A percentile compares a stretch with the other conserved stretches of the same genome.
Conservation (phyloP, 306 rosid species). For the Prunus fruticosa region DNA sequence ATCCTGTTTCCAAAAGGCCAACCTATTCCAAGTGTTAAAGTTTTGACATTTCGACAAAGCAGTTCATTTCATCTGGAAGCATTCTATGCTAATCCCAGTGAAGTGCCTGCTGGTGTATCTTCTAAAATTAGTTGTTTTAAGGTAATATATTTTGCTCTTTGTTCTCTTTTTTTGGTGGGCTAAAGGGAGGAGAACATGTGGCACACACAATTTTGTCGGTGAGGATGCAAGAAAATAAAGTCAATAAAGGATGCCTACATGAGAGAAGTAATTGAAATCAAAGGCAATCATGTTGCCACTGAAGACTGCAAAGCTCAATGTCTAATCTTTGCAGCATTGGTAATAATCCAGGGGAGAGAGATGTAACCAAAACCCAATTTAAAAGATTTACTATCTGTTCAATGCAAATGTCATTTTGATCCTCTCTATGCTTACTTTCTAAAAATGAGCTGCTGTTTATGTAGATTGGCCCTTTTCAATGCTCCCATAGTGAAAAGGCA, state of each 20-base stretch:
- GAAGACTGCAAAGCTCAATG: not conserved
- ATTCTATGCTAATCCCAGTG: slow-evolving; percentile 54
- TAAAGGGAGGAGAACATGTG: not conserved
- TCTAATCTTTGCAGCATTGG: not conserved
- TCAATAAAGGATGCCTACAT: not conserved
- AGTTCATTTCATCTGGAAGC: slow-evolving; percentile 70
- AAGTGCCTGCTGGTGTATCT: slow-evolving; percentile 59
- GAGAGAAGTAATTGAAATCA: not conserved
- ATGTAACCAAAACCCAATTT: not conserved
- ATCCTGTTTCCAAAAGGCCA: slow-evolving; percentile 73
- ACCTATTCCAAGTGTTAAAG: slow-evolving; percentile 58
- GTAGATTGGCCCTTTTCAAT: slow-evolving; percentile 88
- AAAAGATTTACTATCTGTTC: not conserved
- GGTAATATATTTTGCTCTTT: slow-evolving; percentile 38
- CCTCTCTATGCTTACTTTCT: slow-evolving; percentile 2
- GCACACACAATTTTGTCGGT: not conserved
- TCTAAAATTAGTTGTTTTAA: slow-evolving; percentile 59
- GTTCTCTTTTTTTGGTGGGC: slow-evolving; percentile 1
- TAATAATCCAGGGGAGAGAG: not conserved
- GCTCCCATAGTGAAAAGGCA: slow-evolving; percentile 48
- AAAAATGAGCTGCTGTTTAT: not conserved
- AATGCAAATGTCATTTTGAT: not conserved
- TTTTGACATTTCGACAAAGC: slow-evolving; percentile 52
- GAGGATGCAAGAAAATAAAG: not conserved
- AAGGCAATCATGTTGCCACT: not conserved